Conservation (phyloP, 2,329 filamentous ascomycete genomes). For the Exophiala sp. region DNA sequence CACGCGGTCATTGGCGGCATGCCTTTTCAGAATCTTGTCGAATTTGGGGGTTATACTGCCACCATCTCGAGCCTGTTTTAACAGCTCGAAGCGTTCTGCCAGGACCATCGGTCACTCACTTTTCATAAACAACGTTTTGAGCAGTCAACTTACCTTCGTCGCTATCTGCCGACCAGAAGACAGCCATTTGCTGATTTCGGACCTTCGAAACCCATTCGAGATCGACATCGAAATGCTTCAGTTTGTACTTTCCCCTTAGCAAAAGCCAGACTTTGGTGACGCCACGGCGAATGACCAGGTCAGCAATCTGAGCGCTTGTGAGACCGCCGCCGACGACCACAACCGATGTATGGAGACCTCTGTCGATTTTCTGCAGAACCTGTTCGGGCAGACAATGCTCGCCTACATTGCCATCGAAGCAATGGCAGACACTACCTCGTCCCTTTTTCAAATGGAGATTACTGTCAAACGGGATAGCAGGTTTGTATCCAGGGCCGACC, state of each 20-base stretch:
- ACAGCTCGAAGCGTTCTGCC: constrained; percentile 62
- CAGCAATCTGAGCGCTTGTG: constrained; percentile 70
- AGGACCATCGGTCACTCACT: not conserved
- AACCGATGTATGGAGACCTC: constrained; percentile 47
- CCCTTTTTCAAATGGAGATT: constrained; percentile 5
- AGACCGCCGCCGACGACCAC: constrained; percentile 72
- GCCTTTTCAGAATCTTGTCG: constrained; percentile 62
- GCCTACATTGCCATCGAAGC: constrained; percentile 53
- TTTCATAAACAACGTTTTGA: constrained; percentile 28
- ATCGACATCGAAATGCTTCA: constrained; percentile 76
- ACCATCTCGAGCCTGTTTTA: constrained; percentile 64
- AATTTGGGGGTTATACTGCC: constrained; percentile 72
- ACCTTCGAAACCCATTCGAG: constrained; percentile 80
- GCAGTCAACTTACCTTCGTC: constrained; percentile 45
- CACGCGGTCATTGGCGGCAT: constrained; percentile 52
- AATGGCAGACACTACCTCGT: constrained; percentile 54
- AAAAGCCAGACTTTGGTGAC: constrained; percentile 67
- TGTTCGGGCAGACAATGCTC: constrained; percentile 53
- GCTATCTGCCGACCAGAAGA: constrained; percentile 72
- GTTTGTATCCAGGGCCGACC: constrained; percentile 62
- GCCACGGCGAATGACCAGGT: constrained; percentile 62
- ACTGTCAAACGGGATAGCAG: constrained; percentile 17
- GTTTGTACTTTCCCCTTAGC: constrained; percentile 56
- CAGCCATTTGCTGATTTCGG: constrained; percentile 70
- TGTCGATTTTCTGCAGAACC: constrained; percentile 53